These are phyloP conservation scores for Tuber brumale DNA, from an alignment of 495 filamentous ascomycete genomes.

Conservation along the genomic window DNA sequence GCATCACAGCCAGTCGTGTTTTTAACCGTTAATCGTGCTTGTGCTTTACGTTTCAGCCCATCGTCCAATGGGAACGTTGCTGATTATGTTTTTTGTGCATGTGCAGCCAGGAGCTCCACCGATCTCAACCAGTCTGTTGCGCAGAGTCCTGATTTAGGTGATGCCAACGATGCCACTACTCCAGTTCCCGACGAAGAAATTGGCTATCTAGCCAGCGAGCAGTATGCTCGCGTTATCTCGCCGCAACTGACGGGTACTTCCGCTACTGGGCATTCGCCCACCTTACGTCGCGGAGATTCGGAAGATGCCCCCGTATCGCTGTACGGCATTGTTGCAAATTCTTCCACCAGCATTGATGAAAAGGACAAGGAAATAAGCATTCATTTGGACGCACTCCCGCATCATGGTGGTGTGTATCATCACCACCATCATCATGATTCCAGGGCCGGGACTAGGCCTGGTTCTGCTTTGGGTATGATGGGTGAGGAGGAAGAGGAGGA, in stretches of 20 bases:
- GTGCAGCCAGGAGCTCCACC: conserved; percentile 79
- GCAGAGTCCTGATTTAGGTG: conserved; percentile 38
- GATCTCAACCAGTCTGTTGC: conserved; percentile 60
- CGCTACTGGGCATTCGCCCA: not conserved
- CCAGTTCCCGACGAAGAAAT: conserved; percentile 42
- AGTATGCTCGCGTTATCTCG: conserved; percentile 37
- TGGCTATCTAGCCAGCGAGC: conserved; percentile 46
- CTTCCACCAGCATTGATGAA: conserved; percentile 51
- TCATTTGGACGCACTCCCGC: conserved; percentile 49
- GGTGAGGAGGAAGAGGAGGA: conserved; percentile 50
- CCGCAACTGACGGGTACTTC: conserved; percentile 19
- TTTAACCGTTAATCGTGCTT: not conserved
- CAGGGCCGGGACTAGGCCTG: conserved; percentile 27
- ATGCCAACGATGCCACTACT: conserved; percentile 9
- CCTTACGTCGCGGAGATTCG: conserved; percentile 54
- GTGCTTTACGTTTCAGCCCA: conserved; percentile 36
- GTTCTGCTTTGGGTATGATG: conserved; percentile 32
- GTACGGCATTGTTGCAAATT: conserved; percentile 47
- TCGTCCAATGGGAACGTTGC: conserved; percentile 50
- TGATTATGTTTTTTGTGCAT: conserved; percentile 10
- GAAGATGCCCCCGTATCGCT: conserved; percentile 47
- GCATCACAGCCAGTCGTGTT: not conserved
- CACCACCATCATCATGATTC: conserved; percentile 30
- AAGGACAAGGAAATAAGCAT: conserved; percentile 66
- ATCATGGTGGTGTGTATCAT: conserved; percentile 54